phyloP scores from a whole-genome alignment of 192 early-diverging fungal species.

The Funneliformis mosseae region DNA sequence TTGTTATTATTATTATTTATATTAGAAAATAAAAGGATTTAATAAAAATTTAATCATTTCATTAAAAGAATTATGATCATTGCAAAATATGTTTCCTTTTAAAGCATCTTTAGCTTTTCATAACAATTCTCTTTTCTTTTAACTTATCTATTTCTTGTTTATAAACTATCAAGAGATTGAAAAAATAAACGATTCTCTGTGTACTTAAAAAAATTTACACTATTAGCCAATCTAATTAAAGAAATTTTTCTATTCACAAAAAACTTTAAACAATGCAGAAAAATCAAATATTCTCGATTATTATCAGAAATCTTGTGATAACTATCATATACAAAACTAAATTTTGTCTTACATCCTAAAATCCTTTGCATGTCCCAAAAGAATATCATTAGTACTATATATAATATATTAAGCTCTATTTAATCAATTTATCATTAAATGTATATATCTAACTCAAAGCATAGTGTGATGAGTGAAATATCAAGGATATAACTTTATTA shows the following conservation, averaged over 20 bases:
- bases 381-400: slow-evolving; percentile 52
- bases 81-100: not conserved
- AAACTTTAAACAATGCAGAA: slow-evolving; percentile 59
- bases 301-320: slow-evolving; percentile 48
- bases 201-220: slow-evolving; percentile 54
- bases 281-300: slow-evolving; percentile 53
- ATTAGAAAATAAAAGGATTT: no score
- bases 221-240: slow-evolving; percentile 47
- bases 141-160: slow-evolving; percentile 21
- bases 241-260: slow-evolving; percentile 46
- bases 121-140: slow-evolving; percentile 1
- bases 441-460: slow-evolving; percentile 56
- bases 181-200: slow-evolving; percentile 61
- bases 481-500: slow-evolving; percentile 35
- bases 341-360: slow-evolving; percentile 54
- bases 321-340: slow-evolving; percentile 53
- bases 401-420: slow-evolving; percentile 53
- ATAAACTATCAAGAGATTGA: slow-evolving; percentile 54
- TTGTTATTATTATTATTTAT: no score
- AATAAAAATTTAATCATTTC: not conserved
- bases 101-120: slow-evolving; percentile 4
- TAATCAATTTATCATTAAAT: slow-evolving; percentile 54
- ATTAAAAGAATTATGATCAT: not conserved
- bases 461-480: slow-evolving; percentile 47
- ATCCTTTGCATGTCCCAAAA: slow-evolving; percentile 51